A percentile compares a stretch with the other conserved stretches of the same genome.
Conservation (phyloP, 2,329 filamentous ascomycete species). For the Paecilomyces dactylethromorphus region DNA sequence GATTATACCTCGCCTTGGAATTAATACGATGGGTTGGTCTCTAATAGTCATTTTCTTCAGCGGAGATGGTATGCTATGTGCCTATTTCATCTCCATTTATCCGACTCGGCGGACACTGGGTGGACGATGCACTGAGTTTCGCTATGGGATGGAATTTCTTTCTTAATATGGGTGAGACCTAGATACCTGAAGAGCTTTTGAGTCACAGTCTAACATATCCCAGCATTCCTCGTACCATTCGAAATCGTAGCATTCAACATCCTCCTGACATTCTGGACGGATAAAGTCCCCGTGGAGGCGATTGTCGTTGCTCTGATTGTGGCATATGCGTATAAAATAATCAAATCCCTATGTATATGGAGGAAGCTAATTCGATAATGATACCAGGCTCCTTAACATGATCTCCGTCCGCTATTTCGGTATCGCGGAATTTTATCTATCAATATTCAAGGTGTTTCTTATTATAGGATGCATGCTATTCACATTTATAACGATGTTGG, state of each 20-base stretch:
- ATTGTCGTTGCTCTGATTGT: conserved; percentile 32
- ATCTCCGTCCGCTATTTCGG: conserved; percentile 40
- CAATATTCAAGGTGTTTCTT: conserved; percentile 34
- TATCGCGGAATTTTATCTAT: conserved; percentile 42
- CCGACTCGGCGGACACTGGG: conserved; percentile 19
- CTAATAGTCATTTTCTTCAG: conserved; percentile 4
- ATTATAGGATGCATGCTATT: conserved; percentile 23
- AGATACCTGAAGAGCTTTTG: not conserved
- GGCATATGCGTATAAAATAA: conserved; percentile 24
- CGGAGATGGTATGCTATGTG: conserved; percentile 22
- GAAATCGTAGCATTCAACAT: conserved; percentile 34
- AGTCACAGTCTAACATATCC: not conserved
- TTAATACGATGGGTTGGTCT: not conserved
- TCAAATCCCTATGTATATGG: not conserved
- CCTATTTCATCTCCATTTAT: conserved; percentile 20
- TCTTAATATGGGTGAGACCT: conserved; percentile 14
- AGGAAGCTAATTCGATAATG: not conserved
- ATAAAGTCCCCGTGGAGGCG: conserved; percentile 30
- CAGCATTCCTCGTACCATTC: conserved; percentile 23
- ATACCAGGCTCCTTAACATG: conserved; percentile 28
- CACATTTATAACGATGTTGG: conserved; percentile 74
- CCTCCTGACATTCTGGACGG: conserved; percentile 32
- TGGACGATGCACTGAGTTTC: conserved; percentile 22
- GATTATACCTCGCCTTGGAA: not conserved
- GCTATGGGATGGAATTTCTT: conserved; percentile 25